Evolutionary conservation across 768 basidiomycete species (phyloP).

Genomic region (Nevesoporus exiguus): DNA sequence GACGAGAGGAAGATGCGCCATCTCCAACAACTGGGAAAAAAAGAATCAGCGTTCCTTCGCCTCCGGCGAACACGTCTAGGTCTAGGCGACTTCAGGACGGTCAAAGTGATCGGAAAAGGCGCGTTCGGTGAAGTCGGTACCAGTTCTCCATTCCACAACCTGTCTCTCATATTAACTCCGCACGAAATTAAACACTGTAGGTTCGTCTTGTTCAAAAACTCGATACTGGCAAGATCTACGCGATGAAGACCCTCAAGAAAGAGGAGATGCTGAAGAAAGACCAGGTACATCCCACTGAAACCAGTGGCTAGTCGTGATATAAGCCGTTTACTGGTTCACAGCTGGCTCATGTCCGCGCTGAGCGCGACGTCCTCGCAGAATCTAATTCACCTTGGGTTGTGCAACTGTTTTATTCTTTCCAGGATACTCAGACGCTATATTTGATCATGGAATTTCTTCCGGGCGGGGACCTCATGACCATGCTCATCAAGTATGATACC

Average conservation of each 20-base stretch:
- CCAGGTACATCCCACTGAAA: constrained; percentile 54
- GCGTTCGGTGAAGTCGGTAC: constrained; percentile 90
- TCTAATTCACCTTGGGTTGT: constrained; percentile 96
- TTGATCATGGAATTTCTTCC: constrained; percentile 99
- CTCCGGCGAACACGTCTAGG: constrained; percentile 87
- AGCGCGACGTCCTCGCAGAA: constrained; percentile 94
- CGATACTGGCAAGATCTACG: constrained; percentile 97
- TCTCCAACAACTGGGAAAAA: constrained; percentile 77
- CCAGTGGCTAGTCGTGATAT: neutral
- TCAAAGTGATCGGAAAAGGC: constrained; percentile 98
- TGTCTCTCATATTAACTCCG: no score
- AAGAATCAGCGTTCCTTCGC: constrained; percentile 86
- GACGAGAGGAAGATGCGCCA: constrained; percentile 88
- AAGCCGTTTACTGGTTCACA: constrained; percentile 29
- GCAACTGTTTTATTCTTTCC: constrained; percentile 97
- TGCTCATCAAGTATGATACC: constrained; percentile 99
- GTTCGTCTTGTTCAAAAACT: constrained; percentile 94
- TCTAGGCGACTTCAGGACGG: constrained; percentile 89
- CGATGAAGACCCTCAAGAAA: constrained; percentile 97
- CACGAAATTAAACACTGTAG: no score
- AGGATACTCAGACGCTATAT: constrained; percentile 88
- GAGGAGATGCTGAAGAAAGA: constrained; percentile 99
- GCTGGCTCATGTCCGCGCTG: constrained; percentile 97
- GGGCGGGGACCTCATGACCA: constrained; percentile 98
- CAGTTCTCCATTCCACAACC: neutral